Evolutionary conservation across 1,139 yeast species (phyloP).

Genomic region (Yamadazyma kanchanaburiensis): DNA sequence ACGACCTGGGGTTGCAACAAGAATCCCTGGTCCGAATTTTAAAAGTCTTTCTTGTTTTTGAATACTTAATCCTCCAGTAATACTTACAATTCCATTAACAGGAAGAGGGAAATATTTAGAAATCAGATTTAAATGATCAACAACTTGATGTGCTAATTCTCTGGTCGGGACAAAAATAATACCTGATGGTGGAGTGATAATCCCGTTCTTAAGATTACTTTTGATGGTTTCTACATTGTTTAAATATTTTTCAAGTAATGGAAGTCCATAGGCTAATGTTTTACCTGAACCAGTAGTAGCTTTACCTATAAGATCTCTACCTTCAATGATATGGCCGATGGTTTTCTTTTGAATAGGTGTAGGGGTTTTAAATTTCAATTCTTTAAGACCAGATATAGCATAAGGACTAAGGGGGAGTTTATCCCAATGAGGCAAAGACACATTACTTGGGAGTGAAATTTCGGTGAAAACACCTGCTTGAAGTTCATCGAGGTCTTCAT

Average conservation of each 20-base stretch:
- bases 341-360: slow-evolving; percentile 78
- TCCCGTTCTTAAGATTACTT: slow-evolving; percentile 21
- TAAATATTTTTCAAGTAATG: slow-evolving; percentile 72
- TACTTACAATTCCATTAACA: slow-evolving; percentile 59
- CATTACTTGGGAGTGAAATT: slow-evolving; percentile 34
- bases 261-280: slow-evolving; percentile 92
- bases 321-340: slow-evolving; percentile 73
- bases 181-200: slow-evolving; percentile 55
- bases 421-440: slow-evolving; percentile 62
- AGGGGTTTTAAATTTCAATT: slow-evolving; percentile 62
- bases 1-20: slow-evolving; percentile 97
- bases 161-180: slow-evolving; percentile 92
- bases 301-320: slow-evolving; percentile 86
- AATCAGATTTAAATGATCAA: slow-evolving; percentile 65
- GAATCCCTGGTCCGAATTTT: slow-evolving; percentile 69
- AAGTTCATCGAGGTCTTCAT: slow-evolving; percentile 7
- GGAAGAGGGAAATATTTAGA: slow-evolving; percentile 59
- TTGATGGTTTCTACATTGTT: slow-evolving; percentile 20
- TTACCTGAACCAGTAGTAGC: slow-evolving; percentile 99
- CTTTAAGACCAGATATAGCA: slow-evolving; percentile 56
- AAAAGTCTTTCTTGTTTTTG: slow-evolving; percentile 87
- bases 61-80: slow-evolving; percentile 93
- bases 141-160: slow-evolving; percentile 94
- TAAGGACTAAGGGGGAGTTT: slow-evolving; percentile 37
- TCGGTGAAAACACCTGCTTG: slow-evolving; percentile 16